These are phyloP conservation scores for Globisporangium carolinianum DNA, from an alignment of 352 stramenopile genomes.

Conservation along the genomic window DNA sequence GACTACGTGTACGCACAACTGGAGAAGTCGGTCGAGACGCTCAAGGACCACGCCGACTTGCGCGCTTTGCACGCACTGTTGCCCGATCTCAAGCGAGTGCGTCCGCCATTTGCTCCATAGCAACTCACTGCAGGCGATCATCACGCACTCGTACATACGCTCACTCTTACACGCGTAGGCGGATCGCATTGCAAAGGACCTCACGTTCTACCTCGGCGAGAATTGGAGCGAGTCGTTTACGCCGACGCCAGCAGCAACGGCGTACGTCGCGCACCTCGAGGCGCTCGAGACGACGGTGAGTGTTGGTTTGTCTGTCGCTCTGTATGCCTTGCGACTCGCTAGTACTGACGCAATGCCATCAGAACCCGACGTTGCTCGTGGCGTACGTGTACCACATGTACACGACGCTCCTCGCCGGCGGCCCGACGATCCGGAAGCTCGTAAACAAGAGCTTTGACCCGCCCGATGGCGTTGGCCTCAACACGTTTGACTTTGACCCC, in stretches of 20 bases:
- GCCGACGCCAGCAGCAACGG: conserved; percentile 34
- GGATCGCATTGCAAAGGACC: conserved; percentile 50
- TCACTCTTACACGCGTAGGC: conserved; percentile 18
- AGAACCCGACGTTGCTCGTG: conserved; percentile 54
- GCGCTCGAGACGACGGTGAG: conserved; percentile 44
- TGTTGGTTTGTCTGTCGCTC: not conserved
- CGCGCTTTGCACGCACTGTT: conserved; percentile 33
- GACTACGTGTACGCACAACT: conserved; percentile 66
- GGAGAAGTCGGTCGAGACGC: conserved; percentile 35
- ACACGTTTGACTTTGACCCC: conserved; percentile 42
- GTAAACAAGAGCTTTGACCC: conserved; percentile 51
- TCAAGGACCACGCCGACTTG: conserved; percentile 40
- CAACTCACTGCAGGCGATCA: no score
- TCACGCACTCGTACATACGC: conserved; percentile 1
- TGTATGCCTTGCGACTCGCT: not conserved
- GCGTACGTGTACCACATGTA: conserved; percentile 77
- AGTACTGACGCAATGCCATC: not conserved
- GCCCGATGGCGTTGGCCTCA: conserved; percentile 32
- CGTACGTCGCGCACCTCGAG: conserved; percentile 59
- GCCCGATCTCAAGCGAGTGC: conserved; percentile 35
- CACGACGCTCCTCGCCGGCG: conserved; percentile 54
- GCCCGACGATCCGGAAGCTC: conserved; percentile 58
- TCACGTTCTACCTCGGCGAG: conserved; percentile 50
- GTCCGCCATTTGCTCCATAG: not conserved
- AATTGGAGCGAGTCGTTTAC: conserved; percentile 53